Conservation (phyloP, 2,329 filamentous ascomycete species). For the Raffaelea arxii region DNA sequence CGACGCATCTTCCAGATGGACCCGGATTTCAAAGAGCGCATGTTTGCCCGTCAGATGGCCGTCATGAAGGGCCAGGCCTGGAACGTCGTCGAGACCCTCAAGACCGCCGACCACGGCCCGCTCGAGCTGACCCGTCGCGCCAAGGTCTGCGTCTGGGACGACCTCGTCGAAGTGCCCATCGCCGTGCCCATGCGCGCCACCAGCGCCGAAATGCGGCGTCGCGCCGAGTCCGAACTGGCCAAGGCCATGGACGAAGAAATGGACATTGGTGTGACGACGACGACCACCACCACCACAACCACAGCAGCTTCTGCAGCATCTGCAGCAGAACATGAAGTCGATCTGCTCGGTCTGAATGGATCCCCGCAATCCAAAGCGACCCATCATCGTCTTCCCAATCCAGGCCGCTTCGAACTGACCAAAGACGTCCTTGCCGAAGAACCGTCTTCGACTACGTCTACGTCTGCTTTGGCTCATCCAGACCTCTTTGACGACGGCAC, state of each 20-base stretch:
- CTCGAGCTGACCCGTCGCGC: constrained; percentile 81
- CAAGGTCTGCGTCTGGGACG: constrained; percentile 95
- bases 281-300: background rate
- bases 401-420: constrained; percentile 63
- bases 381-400: constrained; percentile 40
- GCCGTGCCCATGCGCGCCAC: constrained; percentile 82
- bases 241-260: constrained; percentile 67
- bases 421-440: constrained; percentile 31
- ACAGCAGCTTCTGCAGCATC: constrained; percentile 14
- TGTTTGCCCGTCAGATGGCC: constrained; percentile 97
- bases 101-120: constrained; percentile 83
- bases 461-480: constrained; percentile 1
- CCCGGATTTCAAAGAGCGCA: constrained; percentile 92
- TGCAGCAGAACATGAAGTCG: constrained; percentile 17
- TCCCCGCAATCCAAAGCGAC: constrained; percentile 39
- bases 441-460: background rate
- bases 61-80: constrained; percentile 99
- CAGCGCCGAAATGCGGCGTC: constrained; percentile 72
- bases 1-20: constrained; percentile 85
- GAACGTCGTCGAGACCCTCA: constrained; percentile 97
- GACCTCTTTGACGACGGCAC: no score
- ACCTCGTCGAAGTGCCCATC: constrained; percentile 89
- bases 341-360: constrained; percentile 21
- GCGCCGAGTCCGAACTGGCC: constrained; percentile 20
- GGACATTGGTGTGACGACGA: constrained; percentile 60